Evolutionary conservation across 768 basidiomycete genomes (phyloP).

Genomic region (Lactarius vividus): DNA sequence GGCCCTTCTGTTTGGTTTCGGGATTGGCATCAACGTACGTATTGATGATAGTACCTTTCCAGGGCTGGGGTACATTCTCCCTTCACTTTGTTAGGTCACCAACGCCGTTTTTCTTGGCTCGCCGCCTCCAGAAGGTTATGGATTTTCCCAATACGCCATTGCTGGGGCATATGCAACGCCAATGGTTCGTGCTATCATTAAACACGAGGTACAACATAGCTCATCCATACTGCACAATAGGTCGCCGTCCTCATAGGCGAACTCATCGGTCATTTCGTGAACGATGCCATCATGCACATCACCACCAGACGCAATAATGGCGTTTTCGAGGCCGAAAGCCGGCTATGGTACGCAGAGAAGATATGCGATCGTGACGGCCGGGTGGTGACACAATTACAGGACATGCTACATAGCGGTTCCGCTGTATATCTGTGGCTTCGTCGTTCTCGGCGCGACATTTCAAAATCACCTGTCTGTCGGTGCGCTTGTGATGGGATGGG

Average conservation of each 20-base stretch:
- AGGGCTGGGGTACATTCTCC: background rate
- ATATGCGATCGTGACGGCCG: background rate
- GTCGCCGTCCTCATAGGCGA: conserved; percentile 52
- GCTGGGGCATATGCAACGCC: conserved; percentile 56
- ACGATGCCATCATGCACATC: conserved; percentile 47
- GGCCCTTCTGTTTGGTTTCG: conserved; percentile 61
- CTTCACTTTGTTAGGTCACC: conserved; percentile 46
- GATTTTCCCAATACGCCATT: conserved; percentile 47
- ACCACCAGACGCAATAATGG: conserved; percentile 46
- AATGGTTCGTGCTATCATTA: conserved; percentile 39
- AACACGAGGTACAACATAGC: background rate
- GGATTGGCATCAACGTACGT: conserved; percentile 58
- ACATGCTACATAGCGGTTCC: conserved; percentile 57
- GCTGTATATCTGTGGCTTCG: conserved; percentile 61
- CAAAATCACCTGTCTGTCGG: conserved; percentile 52
- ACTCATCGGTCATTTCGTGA: conserved; percentile 47
- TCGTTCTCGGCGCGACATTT: conserved; percentile 53
- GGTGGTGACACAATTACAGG: conserved; percentile 36
- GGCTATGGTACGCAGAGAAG: conserved; percentile 47
- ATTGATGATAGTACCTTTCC: background rate
- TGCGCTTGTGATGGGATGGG: conserved; percentile 66
- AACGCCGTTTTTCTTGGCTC: conserved; percentile 62
- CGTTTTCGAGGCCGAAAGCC: conserved; percentile 54
- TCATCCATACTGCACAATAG: conserved; percentile 28
- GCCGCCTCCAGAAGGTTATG: conserved; percentile 53